Base-by-base conservation (phyloP, 179 eudicot species). In the Gypsophila paniculata region DNA sequence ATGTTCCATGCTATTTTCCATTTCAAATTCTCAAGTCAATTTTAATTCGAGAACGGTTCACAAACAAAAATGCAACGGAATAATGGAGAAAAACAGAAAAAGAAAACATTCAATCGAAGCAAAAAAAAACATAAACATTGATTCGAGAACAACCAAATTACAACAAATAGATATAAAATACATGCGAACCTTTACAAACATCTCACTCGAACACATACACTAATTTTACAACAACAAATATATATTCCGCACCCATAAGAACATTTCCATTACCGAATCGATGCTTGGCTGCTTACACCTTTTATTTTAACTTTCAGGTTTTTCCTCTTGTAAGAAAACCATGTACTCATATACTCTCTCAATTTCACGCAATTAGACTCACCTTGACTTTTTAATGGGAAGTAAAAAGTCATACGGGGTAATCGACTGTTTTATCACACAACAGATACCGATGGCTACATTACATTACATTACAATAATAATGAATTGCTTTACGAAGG, bases 401-500 rank as follows among this genome's bases (percentile, higher is more conserved):
- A 6, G 46, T 42, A 6, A 42, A 42, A 42, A 42, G 46, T 42
- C 46, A 42, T 6, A 42, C 11, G 11, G 46, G 46, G 11, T 42
- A 42, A 42, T 42, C 11, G 8, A 42, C 46, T 42, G 46, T 9
- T 42, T 42, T 15, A 42, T 19, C 19, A 42, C 65, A 65, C 18
- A 22, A 46, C 61, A 72, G 60, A 60, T 65, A 71, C 54, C 12
- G 21, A 23, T 39, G 72, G 42, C 62, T 76, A 49, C 3, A 44
- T 61, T 26, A 77, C 19, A 75, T 61, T 18, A 72, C 15, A 75
- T 71, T 59, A 61, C 75, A 66, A 54, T 26, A 19, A 11, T 63
- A 70, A 78, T 65, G 53, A 42, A 64, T 55, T 19, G 49, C 74
- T 64, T 63, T 61, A 39, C 73, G 52, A 38, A 9, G 19, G 44